phyloP scores from a whole-genome alignment of 805 yeast genomes.

The Yarrowia deformans region DNA sequence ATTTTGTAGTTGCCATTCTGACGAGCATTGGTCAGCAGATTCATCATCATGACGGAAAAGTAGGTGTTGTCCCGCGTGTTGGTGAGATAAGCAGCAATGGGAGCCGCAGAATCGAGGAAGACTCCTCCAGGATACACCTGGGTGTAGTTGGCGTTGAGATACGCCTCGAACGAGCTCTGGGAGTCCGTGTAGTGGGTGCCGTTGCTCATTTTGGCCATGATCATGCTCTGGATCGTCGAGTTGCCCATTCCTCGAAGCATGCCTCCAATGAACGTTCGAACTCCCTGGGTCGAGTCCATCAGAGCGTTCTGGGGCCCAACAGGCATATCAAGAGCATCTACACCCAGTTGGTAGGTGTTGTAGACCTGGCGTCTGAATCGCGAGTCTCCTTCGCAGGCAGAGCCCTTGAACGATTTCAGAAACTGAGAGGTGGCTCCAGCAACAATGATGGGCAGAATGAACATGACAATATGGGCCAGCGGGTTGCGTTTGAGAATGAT shows the following conservation, averaged over 20 bases:
- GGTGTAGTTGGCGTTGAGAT: conserved; percentile 44
- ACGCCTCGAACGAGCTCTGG: conserved; percentile 43
- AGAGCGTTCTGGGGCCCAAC: conserved; percentile 41
- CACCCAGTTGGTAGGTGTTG: conserved; percentile 38
- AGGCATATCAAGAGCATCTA: conserved; percentile 36
- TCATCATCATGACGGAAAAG: conserved; percentile 47
- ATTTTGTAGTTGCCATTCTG: conserved; percentile 47
- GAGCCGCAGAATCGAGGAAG: conserved; percentile 43
- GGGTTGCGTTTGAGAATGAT: conserved; percentile 48
- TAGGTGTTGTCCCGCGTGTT: conserved; percentile 44
- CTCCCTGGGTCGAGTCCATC: conserved; percentile 33
- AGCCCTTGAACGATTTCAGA: conserved; percentile 42
- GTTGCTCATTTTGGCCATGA: conserved; percentile 26
- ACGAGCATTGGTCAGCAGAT: conserved; percentile 47
- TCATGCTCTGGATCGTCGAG: conserved; percentile 34
- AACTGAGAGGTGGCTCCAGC: conserved; percentile 46
- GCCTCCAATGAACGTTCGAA: conserved; percentile 37
- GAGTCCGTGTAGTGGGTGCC: conserved; percentile 41
- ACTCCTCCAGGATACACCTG: conserved; percentile 50
- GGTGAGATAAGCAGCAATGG: conserved; percentile 47
- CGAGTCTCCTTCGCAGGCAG: conserved; percentile 42
- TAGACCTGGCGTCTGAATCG: conserved; percentile 41
- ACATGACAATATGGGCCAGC: conserved; percentile 45
- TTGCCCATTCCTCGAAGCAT: conserved; percentile 28
- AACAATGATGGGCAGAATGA: conserved; percentile 49